Conservation (phyloP, 345 rosid species). For the Populus pruinosa region DNA sequence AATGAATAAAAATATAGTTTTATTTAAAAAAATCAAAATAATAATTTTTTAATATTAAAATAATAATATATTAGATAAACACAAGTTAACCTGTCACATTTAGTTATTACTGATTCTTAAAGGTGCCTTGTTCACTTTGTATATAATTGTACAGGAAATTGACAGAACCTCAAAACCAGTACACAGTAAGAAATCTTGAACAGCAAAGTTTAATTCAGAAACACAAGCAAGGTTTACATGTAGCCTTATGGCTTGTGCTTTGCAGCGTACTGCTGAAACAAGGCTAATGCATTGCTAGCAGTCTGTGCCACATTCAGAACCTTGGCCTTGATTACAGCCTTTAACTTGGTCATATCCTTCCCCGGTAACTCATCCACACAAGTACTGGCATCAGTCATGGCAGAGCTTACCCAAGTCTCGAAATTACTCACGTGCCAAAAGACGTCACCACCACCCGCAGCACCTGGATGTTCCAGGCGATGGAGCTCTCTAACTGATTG, state of each 20-base stretch:
- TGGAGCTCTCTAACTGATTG: constrained; percentile 59
- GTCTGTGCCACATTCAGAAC: constrained; percentile 74
- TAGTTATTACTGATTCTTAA: not conserved
- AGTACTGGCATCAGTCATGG: constrained; percentile 59
- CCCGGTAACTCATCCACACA: constrained; percentile 60
- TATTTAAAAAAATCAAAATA: too few relatives aligned
- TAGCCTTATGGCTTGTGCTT: constrained; percentile 32
- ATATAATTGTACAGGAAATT: not conserved
- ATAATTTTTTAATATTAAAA: too few relatives aligned
- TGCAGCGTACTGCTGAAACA: constrained; percentile 60
- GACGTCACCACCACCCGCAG: constrained; percentile 18
- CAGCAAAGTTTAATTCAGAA: not conserved
- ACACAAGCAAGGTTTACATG: not conserved
- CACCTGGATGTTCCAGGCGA: constrained; percentile 21
- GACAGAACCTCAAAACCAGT: not conserved
- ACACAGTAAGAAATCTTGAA: not conserved
- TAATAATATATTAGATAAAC: too few relatives aligned
- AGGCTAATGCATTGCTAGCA: constrained; percentile 73
- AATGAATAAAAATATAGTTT: too few relatives aligned
- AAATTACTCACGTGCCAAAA: constrained; percentile 59
- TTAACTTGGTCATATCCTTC: constrained; percentile 54
- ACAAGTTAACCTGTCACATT: accelerated
- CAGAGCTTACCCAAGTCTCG: constrained; percentile 71
- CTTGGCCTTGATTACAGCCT: constrained; percentile 67
- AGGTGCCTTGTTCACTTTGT: not conserved